Base-by-base conservation (phyloP, 768 basidiomycete genomes). In the Leccinum pellstonianum region DNA sequence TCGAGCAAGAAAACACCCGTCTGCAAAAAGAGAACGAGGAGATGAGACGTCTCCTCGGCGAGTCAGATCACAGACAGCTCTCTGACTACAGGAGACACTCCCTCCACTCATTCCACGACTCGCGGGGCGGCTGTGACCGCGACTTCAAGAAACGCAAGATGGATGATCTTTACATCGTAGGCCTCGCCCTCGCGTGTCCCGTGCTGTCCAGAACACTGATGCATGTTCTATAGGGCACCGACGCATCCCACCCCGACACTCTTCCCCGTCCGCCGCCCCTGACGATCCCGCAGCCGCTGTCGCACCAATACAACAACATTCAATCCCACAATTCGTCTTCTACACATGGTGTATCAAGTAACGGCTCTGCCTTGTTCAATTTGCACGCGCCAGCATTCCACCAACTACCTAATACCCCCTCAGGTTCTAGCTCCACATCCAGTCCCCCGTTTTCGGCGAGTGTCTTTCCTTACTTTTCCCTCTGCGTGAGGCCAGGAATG, bases 401-500 rank as follows among this genome's bases (percentile, higher is more conserved):
- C 55, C 73, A 83, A 65, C 77, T 88, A 70, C 87, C 87, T 19
- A 84, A 86, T 69, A 87, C 88, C 4, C 86, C 87, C 3, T 86
- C 86, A 21, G 85, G 83, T 19, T 88, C 87, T 19, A 90, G 87
- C 68, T 81, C 85, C 23, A 87, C 87, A 5, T 87, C 87, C 27
- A 90, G 86, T 64, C 86, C 87, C 58, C 87, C 88, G n/a, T 91
- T 90, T 80, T 92, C 90, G 87, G 90, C 84, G 85, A 90, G 90
- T 89, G 71, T 81, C 80, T 70, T 79, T 81, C 77, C 75, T 74
- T 77, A 64, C 59, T 66, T 64, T 65, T 57, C 52, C 71, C 65
- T 68, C 63, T 62, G 67, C 33, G 60, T 62, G 67, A 63, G 68
- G 60, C 69, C 65, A 72, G 76, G 82, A 85, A 82, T 79, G 7